A percentile compares a stretch with the other conserved stretches of the same genome.
These are phyloP conservation scores for Prinsepia uniflora DNA, from an alignment of 306 rosid species.

Conservation along the genomic window DNA sequence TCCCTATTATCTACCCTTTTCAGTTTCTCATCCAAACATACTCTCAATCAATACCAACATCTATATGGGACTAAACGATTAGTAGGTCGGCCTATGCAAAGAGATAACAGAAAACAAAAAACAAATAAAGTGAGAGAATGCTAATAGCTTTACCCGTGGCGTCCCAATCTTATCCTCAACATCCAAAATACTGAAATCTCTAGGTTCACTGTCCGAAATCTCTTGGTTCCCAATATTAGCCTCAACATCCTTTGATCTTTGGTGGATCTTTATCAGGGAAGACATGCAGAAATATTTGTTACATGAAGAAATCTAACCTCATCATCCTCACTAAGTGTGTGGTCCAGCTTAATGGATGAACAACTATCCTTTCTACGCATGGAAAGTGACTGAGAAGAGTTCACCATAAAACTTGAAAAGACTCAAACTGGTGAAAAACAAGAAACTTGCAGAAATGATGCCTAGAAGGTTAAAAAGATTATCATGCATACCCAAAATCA, in stretches of 20 bases:
- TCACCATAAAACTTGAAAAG: constrained; percentile 19
- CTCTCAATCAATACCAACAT: too few relatives aligned
- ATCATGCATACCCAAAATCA: not conserved
- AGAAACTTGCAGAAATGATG: not conserved
- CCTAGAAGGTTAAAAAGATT: not conserved
- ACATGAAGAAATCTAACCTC: constrained; percentile 40
- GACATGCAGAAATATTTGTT: not conserved
- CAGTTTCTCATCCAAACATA: too few relatives aligned
- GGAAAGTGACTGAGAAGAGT: constrained; percentile 21
- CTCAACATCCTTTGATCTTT: too few relatives aligned
- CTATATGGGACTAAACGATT: too few relatives aligned
- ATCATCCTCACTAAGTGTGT: constrained; percentile 33
- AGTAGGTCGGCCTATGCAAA: not conserved
- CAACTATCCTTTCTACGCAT: constrained; percentile 36
- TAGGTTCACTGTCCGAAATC: not conserved
- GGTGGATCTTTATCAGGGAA: too few relatives aligned
- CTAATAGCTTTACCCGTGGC: constrained; percentile 5
- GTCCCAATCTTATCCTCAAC: not conserved
- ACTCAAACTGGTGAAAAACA: constrained; percentile 1
- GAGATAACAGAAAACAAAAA: not conserved
- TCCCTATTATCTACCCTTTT: too few relatives aligned
- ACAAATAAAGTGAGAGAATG: not conserved
- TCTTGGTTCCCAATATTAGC: too few relatives aligned
- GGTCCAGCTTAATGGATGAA: constrained; percentile 45
- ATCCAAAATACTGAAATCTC: not conserved